Conservation (phyloP, 1,284 basidiomycete genomes). For the Rhizoctonia solani region DNA sequence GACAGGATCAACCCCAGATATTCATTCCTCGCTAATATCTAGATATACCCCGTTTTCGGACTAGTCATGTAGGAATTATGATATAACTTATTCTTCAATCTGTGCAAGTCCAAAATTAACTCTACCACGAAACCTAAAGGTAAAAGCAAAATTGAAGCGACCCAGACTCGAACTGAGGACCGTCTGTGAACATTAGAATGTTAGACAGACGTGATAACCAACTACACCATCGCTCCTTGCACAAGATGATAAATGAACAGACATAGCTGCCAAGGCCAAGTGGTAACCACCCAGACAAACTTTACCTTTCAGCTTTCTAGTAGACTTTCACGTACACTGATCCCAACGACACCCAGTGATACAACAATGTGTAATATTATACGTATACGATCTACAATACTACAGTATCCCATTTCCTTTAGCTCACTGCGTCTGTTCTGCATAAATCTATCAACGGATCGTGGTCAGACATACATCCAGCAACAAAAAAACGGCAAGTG, state of each 20-base stretch:
- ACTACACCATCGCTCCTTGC: conserved; percentile 35
- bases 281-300: neutral
- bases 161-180: conserved; percentile 36
- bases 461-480: neutral
- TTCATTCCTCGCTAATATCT: too few relatives aligned
- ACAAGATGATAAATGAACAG: neutral
- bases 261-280: neutral
- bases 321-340: neutral
- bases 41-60: too few relatives aligned
- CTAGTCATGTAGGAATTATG: too few relatives aligned
- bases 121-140: too few relatives aligned
- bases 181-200: conserved; percentile 23
- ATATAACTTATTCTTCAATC: too few relatives aligned
- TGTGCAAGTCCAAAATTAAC: too few relatives aligned
- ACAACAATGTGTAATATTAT: neutral
- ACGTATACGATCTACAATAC: conserved; percentile 1
- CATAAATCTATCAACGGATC: conserved; percentile 51
- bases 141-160: conserved; percentile 35
- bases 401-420: neutral
- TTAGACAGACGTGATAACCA: too few relatives aligned
- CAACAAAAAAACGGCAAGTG: neutral
- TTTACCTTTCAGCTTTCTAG: neutral
- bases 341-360: neutral
- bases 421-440: conserved; percentile 52
- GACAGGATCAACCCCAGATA: too few relatives aligned